Evolutionary conservation across 352 stramenopile genomes (phyloP).

Genomic region (Pythium apleroticum): DNA sequence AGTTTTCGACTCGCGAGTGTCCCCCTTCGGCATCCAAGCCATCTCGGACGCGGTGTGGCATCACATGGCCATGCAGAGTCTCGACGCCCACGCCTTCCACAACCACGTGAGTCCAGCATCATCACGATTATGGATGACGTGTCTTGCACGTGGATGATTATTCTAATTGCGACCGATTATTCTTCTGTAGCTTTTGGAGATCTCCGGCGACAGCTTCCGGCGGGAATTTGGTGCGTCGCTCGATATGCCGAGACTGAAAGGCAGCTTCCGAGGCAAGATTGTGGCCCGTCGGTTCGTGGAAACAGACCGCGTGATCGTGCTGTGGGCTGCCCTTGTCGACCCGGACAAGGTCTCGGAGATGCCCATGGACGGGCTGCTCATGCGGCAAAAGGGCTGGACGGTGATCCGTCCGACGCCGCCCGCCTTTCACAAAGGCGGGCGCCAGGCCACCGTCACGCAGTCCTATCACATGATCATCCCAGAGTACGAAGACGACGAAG

Average conservation of each 20-base stretch:
- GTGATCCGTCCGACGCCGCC: slow-evolving; percentile 8
- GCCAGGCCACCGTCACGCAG: slow-evolving; percentile 21
- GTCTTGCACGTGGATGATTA: too few species aligned
- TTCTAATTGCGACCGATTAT: not conserved
- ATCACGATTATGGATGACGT: not conserved
- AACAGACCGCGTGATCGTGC: slow-evolving; percentile 43
- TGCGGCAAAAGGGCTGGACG: slow-evolving; percentile 44
- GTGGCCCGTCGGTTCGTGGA: slow-evolving; percentile 35
- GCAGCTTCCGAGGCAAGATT: slow-evolving; percentile 37
- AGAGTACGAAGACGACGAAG: slow-evolving; percentile 17
- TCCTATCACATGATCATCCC: slow-evolving; percentile 29
- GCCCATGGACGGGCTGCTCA: slow-evolving; percentile 40
- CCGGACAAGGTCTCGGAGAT: slow-evolving; percentile 42
- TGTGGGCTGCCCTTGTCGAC: slow-evolving; percentile 42
- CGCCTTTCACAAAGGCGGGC: not conserved
- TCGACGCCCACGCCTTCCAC: slow-evolving; percentile 12
- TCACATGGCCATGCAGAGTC: slow-evolving; percentile 14
- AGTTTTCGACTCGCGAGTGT: slow-evolving; percentile 16
- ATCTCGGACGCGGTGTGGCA: slow-evolving; percentile 23
- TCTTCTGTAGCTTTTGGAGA: slow-evolving; percentile 5
- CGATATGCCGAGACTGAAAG: slow-evolving; percentile 10
- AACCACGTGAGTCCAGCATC: slow-evolving; percentile 12
- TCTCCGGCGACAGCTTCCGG: not conserved
- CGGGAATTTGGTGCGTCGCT: slow-evolving; percentile 13
- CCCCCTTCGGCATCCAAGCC: slow-evolving; percentile 10